These are phyloP conservation scores for Dioscorea cayenensis DNA, from an alignment of 116 monocot species.

Conservation along the genomic window DNA sequence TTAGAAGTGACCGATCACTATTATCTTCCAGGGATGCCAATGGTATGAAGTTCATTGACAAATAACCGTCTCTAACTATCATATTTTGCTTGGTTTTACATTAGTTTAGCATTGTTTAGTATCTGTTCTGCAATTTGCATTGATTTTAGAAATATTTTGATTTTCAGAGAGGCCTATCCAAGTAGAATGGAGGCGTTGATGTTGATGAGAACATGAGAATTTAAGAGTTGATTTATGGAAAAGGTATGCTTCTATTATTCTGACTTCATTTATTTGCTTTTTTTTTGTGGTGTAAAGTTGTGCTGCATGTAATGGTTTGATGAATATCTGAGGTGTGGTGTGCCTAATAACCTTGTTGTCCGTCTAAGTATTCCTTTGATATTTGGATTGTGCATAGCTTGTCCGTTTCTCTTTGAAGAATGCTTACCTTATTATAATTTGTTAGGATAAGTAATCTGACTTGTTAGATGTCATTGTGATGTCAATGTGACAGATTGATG, in stretches of 20 bases:
- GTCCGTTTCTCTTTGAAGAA: no score
- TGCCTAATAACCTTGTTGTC: no score
- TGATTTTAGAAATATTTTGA: neutral
- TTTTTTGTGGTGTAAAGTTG: slow-evolving; percentile 2
- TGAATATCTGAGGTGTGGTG: neutral
- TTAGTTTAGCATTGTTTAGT: neutral
- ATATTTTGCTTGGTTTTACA: no score
- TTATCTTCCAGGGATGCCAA: slow-evolving; percentile 65
- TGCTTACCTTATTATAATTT: no score
- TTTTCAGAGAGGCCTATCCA: slow-evolving; percentile 33
- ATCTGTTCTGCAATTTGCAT: neutral
- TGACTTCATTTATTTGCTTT: neutral
- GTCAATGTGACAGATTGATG: no score
- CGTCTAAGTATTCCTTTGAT: no score
- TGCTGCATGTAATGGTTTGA: slow-evolving; percentile 2
- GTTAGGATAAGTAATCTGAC: no score
- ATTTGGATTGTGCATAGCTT: no score
- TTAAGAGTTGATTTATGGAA: neutral
- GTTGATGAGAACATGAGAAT: neutral
- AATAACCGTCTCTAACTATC: neutral
- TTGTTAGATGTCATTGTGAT: no score
- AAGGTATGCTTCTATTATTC: neutral
- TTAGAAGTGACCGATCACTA: slow-evolving; percentile 41
- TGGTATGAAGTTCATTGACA: slow-evolving; percentile 16
- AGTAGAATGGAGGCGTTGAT: slow-evolving; percentile 45